phyloP scores from a whole-genome alignment of 805 yeast genomes.

The Spathaspora hagerdaliae region DNA sequence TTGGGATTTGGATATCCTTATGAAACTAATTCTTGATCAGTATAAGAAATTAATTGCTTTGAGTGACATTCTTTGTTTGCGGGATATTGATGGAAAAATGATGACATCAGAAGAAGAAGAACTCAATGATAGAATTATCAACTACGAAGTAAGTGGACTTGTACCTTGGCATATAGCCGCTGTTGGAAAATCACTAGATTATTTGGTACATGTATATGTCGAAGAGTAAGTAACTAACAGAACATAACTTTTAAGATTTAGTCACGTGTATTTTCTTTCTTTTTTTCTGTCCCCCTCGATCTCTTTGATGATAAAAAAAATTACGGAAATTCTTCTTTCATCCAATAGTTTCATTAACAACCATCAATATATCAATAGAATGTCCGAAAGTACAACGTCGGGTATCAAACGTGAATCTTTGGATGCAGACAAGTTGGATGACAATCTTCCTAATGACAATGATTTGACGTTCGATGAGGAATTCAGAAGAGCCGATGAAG shows the following conservation, averaged over 20 bases:
- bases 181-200: slow-evolving; percentile 57
- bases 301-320: slow-evolving; percentile 1
- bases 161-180: slow-evolving; percentile 75
- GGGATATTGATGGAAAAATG: slow-evolving; percentile 15
- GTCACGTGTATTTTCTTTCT: neutral
- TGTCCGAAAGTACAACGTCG: slow-evolving; percentile 4
- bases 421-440: neutral
- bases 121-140: slow-evolving; percentile 2
- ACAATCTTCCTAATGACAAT: neutral
- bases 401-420: slow-evolving; percentile 3
- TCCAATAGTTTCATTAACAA: too few species aligned
- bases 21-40: slow-evolving; percentile 56
- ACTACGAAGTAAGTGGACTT: slow-evolving; percentile 24
- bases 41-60: slow-evolving; percentile 53
- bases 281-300: neutral
- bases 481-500: slow-evolving; percentile 6
- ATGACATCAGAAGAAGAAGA: slow-evolving; percentile 1
- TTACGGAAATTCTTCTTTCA: neutral
- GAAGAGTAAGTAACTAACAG: slow-evolving; percentile 17
- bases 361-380: neutral
- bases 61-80: slow-evolving; percentile 35
- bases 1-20: slow-evolving; percentile 50
- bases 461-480: slow-evolving; percentile 10
- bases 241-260: too few species aligned
- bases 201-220: slow-evolving; percentile 56